Conservation (phyloP, 768 basidiomycete genomes). For the Lentinus brumalis region DNA sequence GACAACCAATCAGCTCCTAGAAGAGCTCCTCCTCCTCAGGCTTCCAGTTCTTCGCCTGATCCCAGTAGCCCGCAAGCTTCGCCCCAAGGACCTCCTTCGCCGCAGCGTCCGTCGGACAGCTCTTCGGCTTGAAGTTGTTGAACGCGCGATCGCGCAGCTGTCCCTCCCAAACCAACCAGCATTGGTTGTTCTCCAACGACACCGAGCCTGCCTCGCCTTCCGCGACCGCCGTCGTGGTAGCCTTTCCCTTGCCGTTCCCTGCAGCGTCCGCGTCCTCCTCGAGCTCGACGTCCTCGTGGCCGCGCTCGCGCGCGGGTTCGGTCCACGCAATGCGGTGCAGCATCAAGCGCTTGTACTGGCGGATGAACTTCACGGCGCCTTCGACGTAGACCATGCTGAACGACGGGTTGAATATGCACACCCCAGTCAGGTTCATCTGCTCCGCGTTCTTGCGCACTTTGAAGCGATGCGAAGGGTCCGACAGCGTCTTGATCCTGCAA, state of each 20-base stretch:
- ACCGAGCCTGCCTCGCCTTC: conserved; percentile 36
- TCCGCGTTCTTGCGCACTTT: conserved; percentile 98
- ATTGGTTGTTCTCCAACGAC: conserved; percentile 85
- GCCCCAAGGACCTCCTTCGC: conserved; percentile 87
- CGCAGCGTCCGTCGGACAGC: conserved; percentile 78
- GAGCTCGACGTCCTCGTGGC: conserved; percentile 69
- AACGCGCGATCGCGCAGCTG: conserved; percentile 81
- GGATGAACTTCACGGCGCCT: conserved; percentile 83
- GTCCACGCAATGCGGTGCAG: conserved; percentile 91
- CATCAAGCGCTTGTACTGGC: conserved; percentile 88
- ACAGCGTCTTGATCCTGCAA: conserved; percentile 77
- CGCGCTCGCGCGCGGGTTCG: conserved; percentile 80
- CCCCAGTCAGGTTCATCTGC: conserved; percentile 82
- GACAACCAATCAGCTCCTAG: conserved; percentile 23
- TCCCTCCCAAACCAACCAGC: conserved; percentile 94
- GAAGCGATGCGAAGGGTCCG: conserved; percentile 92
- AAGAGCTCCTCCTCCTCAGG: conserved; percentile 78
- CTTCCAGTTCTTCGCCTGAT: conserved; percentile 90
- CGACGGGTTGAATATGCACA: conserved; percentile 87
- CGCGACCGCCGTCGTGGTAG: conserved; percentile 30
- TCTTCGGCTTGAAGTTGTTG: conserved; percentile 76
- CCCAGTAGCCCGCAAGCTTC: conserved; percentile 91
- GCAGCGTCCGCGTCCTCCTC: conserved; percentile 48
- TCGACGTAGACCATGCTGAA: conserved; percentile 95
- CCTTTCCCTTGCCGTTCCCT: conserved; percentile 40